A percentile compares a stretch with the other conserved stretches of the same genome.
phyloP scores from a whole-genome alignment of 805 yeast genomes.

The Candida alai region DNA sequence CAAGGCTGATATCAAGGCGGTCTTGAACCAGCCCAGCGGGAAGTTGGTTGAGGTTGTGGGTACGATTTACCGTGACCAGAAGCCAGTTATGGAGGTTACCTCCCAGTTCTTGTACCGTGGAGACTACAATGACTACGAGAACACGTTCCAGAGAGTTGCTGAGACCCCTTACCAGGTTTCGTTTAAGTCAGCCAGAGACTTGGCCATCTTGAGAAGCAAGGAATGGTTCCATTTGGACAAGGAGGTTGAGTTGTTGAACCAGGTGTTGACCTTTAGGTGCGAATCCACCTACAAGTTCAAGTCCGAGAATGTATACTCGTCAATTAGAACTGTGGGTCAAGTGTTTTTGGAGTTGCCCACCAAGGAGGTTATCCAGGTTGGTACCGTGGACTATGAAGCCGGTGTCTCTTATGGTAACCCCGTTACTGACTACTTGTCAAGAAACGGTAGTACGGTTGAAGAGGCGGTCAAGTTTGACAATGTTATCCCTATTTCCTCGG shows the following conservation, averaged over 20 bases:
- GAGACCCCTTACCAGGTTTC: constrained; percentile 85
- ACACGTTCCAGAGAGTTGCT: constrained; percentile 82
- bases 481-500: constrained; percentile 76
- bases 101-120: constrained; percentile 98
- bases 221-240: constrained; percentile 93
- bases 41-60: constrained; percentile 96
- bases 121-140: constrained; percentile 76
- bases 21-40: constrained; percentile 87
- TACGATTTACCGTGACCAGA: constrained; percentile 68
- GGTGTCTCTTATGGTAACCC: constrained; percentile 96
- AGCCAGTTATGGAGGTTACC: constrained; percentile 87
- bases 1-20: constrained; percentile 81
- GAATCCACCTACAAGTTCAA: constrained; percentile 81
- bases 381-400: constrained; percentile 81
- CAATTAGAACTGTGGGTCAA: constrained; percentile 81
- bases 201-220: constrained; percentile 89
- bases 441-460: constrained; percentile 92
- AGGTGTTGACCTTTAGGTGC: constrained; percentile 84
- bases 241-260: constrained; percentile 66
- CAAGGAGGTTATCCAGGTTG: constrained; percentile 81
- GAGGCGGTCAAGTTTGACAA: constrained; percentile 90
- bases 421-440: constrained; percentile 85
- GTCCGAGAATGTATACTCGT: constrained; percentile 67
- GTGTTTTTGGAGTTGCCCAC: constrained; percentile 87
- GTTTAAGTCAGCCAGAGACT: constrained; percentile 75